phyloP scores from a whole-genome alignment of 768 basidiomycete genomes.

The Lyophyllum atratum region DNA sequence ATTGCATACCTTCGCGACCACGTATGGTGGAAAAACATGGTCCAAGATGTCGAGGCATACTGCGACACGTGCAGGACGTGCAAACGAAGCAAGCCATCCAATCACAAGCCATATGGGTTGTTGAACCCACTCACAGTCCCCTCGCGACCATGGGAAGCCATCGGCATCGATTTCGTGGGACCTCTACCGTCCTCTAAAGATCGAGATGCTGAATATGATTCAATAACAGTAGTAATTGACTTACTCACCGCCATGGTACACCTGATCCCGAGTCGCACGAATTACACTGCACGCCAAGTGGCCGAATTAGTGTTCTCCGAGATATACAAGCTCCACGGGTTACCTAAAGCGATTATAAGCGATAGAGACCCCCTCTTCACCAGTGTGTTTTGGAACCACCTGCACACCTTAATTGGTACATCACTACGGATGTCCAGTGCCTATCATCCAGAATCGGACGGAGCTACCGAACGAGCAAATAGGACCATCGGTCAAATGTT shows the following conservation, averaged over 20 bases:
- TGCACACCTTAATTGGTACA: slow-evolving; percentile 17
- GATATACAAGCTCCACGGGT: slow-evolving; percentile 29
- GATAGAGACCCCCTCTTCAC: slow-evolving; percentile 22
- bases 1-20: slow-evolving; percentile 27
- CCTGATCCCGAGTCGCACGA: slow-evolving; percentile 13
- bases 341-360: slow-evolving; percentile 22
- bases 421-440: slow-evolving; percentile 29
- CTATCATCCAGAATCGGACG: slow-evolving; percentile 18
- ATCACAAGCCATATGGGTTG: slow-evolving; percentile 20
- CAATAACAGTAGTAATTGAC: slow-evolving; percentile 21
- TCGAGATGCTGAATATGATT: slow-evolving; percentile 22
- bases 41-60: slow-evolving; percentile 1
- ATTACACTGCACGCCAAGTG: slow-evolving; percentile 18
- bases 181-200: slow-evolving; percentile 18
- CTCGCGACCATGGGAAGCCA: slow-evolving; percentile 12
- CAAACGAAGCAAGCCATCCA: slow-evolving; percentile 11
- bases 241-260: slow-evolving; percentile 18
- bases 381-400: slow-evolving; percentile 12
- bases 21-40: slow-evolving; percentile 38
- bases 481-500: slow-evolving; percentile 30
- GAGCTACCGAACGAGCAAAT: slow-evolving; percentile 32
- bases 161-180: slow-evolving; percentile 16
- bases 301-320: slow-evolving; percentile 22
- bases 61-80: slow-evolving; percentile 26
- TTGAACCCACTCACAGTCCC: slow-evolving; percentile 16